phyloP scores from a whole-genome alignment of 768 basidiomycete genomes.

The Boletellus ananas region DNA sequence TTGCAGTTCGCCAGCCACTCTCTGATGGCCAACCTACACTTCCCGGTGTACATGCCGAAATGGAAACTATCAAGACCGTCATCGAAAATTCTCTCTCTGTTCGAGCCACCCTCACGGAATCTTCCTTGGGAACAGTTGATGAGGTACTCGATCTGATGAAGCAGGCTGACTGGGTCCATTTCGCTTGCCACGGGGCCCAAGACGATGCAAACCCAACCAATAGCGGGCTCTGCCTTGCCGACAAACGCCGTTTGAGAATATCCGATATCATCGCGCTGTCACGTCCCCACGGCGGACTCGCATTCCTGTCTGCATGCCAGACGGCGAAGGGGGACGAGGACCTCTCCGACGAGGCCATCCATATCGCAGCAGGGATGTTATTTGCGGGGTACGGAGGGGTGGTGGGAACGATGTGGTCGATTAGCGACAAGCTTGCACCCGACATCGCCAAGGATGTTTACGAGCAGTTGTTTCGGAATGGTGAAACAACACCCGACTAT shows the following conservation, averaged over 20 bases:
- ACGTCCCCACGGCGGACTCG: constrained; percentile 28
- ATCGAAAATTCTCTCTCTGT: neutral
- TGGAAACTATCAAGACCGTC: constrained; percentile 16
- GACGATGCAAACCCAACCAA: constrained; percentile 17
- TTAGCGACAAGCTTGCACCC: constrained; percentile 36
- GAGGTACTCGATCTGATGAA: neutral
- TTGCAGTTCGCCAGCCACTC: constrained; percentile 11
- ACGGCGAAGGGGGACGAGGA: constrained; percentile 35
- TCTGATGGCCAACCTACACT: constrained; percentile 8
- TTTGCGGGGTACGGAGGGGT: constrained; percentile 31
- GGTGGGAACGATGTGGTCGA: constrained; percentile 44
- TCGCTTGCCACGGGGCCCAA: constrained; percentile 32
- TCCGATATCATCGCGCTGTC: constrained; percentile 6
- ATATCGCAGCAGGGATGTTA: constrained; percentile 42
- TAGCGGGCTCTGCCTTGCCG: constrained; percentile 21
- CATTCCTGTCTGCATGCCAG: constrained; percentile 47
- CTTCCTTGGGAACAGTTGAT: neutral
- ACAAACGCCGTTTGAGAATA: constrained; percentile 1
- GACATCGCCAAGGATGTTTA: constrained; percentile 34
- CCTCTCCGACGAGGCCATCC: constrained; percentile 36
- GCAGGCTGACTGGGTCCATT: constrained; percentile 18
- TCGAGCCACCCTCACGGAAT: neutral
- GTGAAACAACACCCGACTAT: neutral
- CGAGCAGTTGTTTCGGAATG: neutral
- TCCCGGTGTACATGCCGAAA: constrained; percentile 7